Evolutionary conservation across 257 asterid species (phyloP), one percentile per base, ranked within the genome.

Genomic region (Solanum clarkiae): DNA sequence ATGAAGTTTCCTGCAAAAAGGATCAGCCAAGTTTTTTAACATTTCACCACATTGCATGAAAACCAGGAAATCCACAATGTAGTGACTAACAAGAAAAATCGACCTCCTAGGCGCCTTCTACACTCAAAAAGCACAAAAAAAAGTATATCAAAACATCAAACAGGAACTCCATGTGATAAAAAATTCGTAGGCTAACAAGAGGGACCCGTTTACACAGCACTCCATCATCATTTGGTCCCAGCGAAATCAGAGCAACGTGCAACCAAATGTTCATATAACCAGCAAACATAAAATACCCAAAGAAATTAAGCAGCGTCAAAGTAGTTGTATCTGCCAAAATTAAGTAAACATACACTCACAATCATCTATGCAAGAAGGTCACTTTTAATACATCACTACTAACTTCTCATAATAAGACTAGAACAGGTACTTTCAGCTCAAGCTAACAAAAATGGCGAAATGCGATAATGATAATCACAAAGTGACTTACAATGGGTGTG

Each of bases 1-100:
- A 95, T 6, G 99, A 95, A 0, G 92, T 92, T 93, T 95, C 99
- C 99, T 95, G 74, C 86, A 89, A 90, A 40, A 87, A 77, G 29
- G 51, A 14, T 84, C 8, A 88, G 40, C 68, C 70, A 11, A 65
- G 13, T 17, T 75, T 74, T 75, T 24, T 13, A 75, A 22, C 45
- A 70, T 20, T 70, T 17, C 53, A 66, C 53, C 9, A 8, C 20
- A 69, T 59, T 5, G 4, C 40, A 57, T 3, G 4, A 57, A 56
- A 20, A 59, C 14, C 32, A 66, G n/a, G 17, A 66, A 29, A 66
- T 8, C 10, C 77, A 22, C 11, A 68, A 22, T 44, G 42, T 36
- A 36, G 47, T 53, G 42, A 26, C 26, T 63, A 74, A 60, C 53
- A 36, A 4, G 42, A 36, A 36, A 36, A 36, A 36, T 36, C 5